phyloP scores from a whole-genome alignment of 345 rosid species.

The Alliaria petiolata region DNA sequence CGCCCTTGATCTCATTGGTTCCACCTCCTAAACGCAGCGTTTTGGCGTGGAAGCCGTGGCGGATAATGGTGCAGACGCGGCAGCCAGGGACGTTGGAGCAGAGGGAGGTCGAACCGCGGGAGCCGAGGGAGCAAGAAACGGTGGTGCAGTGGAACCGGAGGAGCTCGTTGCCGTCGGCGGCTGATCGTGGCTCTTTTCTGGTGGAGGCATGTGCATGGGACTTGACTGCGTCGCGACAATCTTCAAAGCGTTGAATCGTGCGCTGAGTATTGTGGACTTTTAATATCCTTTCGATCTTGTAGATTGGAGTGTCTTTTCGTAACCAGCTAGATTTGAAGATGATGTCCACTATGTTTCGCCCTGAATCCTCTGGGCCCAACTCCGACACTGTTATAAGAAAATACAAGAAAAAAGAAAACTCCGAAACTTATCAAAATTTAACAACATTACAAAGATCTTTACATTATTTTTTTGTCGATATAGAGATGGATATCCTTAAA shows the following conservation, averaged over 20 bases:
- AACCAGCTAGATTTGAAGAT: conserved; percentile 94
- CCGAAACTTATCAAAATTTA: not conserved
- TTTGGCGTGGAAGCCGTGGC: conserved; percentile 67
- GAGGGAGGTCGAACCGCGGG: conserved; percentile 56
- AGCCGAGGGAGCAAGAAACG: conserved; percentile 61
- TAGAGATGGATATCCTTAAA: conserved; percentile 2
- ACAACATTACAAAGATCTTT: conserved; percentile 16
- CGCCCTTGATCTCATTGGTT: conserved; percentile 37
- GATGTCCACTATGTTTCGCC: conserved; percentile 78
- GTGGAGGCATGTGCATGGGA: conserved; percentile 48
- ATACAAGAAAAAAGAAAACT: too few relatives aligned
- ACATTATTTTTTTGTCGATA: not conserved
- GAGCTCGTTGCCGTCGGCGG: conserved; percentile 89
- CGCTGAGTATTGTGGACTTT: conserved; percentile 83
- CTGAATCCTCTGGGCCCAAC: conserved; percentile 73
- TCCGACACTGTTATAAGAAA: conserved; percentile 52
- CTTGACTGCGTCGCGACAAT: conserved; percentile 71
- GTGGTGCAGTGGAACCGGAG: conserved; percentile 75
- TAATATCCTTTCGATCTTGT: conserved; percentile 72
- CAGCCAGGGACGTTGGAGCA: conserved; percentile 71
- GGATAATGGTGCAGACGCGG: conserved; percentile 70
- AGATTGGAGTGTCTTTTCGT: conserved; percentile 58
- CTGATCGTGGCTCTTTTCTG: conserved; percentile 65
- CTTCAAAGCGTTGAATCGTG: conserved; percentile 87
- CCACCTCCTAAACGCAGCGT: conserved; percentile 28